Evolutionary conservation across 805 yeast genomes (phyloP).

Genomic region (Candida chauliodis): DNA sequence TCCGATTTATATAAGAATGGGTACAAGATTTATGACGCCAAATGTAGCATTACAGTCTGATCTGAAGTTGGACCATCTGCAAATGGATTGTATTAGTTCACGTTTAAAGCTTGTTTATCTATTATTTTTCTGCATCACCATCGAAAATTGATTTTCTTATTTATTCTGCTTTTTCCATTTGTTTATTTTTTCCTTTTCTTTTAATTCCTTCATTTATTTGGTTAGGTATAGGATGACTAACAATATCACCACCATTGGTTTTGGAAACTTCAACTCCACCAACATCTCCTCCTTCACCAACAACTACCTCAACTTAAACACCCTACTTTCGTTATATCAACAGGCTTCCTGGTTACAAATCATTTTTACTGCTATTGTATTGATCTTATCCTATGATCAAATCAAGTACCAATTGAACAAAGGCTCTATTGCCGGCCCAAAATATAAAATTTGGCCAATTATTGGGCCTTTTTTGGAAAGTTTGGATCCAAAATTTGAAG

Average conservation of each 20-base stretch:
- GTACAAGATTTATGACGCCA: too few species aligned
- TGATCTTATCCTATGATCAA: constrained; percentile 65
- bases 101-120: too few species aligned
- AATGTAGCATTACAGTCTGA: too few species aligned
- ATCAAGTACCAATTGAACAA: constrained; percentile 74
- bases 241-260: background rate
- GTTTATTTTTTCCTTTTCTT: background rate
- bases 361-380: constrained; percentile 42
- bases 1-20: too few species aligned
- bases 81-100: too few species aligned
- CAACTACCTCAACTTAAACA: background rate
- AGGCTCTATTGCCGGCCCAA: constrained; percentile 90
- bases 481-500: constrained; percentile 92
- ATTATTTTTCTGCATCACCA: too few species aligned
- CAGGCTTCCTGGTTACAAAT: constrained; percentile 54
- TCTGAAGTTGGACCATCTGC: too few species aligned
- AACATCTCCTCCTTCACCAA: background rate
- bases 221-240: background rate
- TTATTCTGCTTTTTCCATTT: background rate
- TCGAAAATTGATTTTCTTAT: background rate
- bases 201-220: background rate
- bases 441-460: constrained; percentile 84
- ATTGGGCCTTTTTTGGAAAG: constrained; percentile 96
- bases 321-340: constrained; percentile 10
- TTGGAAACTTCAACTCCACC: background rate